Evolutionary conservation across 2,329 filamentous ascomycete genomes (phyloP).

Genomic region (Hymenoscyphus occultus): DNA sequence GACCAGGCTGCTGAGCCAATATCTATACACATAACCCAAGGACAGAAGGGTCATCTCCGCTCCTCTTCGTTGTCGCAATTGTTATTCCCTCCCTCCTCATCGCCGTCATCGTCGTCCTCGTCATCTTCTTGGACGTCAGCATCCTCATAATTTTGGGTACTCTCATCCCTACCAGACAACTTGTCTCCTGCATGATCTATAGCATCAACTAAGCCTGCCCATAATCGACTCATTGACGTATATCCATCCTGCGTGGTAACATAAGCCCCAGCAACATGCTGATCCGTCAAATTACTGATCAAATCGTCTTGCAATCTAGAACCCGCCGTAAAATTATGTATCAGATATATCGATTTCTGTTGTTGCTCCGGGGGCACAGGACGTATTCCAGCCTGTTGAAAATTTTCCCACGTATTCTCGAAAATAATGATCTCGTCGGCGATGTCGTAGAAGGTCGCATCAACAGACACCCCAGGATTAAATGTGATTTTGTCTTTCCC

Average conservation of each 20-base stretch:
- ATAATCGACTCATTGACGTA: constrained; percentile 21
- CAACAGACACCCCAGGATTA: constrained; percentile 26
- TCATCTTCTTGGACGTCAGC: neutral
- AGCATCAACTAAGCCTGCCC: constrained; percentile 13
- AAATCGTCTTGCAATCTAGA: constrained; percentile 17
- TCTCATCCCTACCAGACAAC: constrained; percentile 1
- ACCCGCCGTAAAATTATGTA: constrained; percentile 24
- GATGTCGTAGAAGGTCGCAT: constrained; percentile 23
- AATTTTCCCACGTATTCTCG: constrained; percentile 24
- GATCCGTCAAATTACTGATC: constrained; percentile 21
- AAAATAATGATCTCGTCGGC: constrained; percentile 28
- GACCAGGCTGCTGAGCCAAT: neutral
- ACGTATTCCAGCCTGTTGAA: constrained; percentile 18
- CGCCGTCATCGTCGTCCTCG: constrained; percentile 8
- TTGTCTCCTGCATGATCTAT: neutral
- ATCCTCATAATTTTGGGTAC: constrained; percentile 6
- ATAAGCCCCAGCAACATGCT: constrained; percentile 21
- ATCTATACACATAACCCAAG: neutral
- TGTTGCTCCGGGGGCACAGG: constrained; percentile 13
- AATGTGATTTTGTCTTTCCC: constrained; percentile 21
- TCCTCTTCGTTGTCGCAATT: neutral
- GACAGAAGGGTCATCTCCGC: neutral
- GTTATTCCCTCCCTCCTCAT: neutral
- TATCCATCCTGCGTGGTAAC: constrained; percentile 26
- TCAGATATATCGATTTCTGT: constrained; percentile 22